These are phyloP conservation scores for Gracilaria domingensis DNA, from an alignment of 23 red algal species.

Conservation along the genomic window DNA sequence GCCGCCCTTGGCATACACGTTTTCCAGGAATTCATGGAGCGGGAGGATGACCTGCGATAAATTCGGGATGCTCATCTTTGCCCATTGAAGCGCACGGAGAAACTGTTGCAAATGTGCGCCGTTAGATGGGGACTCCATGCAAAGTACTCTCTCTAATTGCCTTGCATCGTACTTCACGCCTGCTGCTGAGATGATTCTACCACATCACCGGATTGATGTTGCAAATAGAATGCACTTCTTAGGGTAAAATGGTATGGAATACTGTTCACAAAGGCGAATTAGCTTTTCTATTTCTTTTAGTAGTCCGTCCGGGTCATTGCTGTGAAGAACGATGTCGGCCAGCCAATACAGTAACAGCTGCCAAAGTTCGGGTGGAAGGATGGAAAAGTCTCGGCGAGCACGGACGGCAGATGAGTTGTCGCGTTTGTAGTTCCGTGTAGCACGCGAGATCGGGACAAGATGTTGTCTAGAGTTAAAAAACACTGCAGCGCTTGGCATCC, in stretches of 20 bases:
- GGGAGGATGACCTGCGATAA: not conserved
- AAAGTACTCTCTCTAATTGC: not conserved
- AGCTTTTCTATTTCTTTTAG: not conserved
- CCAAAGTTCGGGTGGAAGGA: not conserved
- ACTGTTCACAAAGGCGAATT: not conserved
- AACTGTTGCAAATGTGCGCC: constrained; percentile 21
- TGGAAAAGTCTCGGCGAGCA: not conserved
- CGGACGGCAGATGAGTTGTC: constrained; percentile 14
- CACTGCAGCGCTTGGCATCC: not conserved
- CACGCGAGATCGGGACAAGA: constrained; percentile 8
- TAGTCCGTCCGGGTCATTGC: not conserved
- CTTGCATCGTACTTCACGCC: not conserved
- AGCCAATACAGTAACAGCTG: not conserved
- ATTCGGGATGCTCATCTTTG: not conserved
- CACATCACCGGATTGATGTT: not conserved
- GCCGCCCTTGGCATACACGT: not conserved
- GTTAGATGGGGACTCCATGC: not conserved
- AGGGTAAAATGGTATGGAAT: not conserved
- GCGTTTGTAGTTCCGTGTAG: constrained; percentile 49
- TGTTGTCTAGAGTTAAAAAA: constrained; percentile 22
- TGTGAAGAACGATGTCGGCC: not conserved
- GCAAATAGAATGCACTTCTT: constrained; percentile 37
- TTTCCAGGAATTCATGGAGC: not conserved
- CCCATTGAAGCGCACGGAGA: not conserved
- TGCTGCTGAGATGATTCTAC: not conserved